These are phyloP conservation scores for Cadophora luteo-olivacea DNA, from an alignment of 2,329 filamentous ascomycete species.

Conservation along the genomic window DNA sequence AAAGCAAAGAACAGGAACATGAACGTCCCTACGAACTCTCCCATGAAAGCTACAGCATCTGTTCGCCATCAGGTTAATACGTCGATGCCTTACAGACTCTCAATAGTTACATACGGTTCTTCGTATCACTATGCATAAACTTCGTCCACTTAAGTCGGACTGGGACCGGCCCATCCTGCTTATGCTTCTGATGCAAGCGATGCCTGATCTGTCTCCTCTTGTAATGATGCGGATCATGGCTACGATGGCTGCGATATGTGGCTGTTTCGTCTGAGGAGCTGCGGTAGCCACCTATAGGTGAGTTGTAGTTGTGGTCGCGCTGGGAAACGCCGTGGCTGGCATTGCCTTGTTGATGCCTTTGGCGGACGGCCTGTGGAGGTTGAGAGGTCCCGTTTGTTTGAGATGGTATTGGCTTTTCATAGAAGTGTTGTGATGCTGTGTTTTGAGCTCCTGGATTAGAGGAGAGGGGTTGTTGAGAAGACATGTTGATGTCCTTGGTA, in stretches of 20 bases:
- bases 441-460: not conserved
- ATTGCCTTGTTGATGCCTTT: conserved; percentile 17
- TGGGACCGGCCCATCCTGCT: conserved; percentile 19
- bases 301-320: conserved; percentile 15
- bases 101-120: conserved; percentile 46
- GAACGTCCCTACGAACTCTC: conserved; percentile 45
- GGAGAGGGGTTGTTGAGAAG: not conserved
- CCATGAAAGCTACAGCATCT: conserved; percentile 40
- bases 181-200: conserved; percentile 19
- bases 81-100: not conserved
- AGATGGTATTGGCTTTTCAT: not conserved
- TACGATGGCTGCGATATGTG: conserved; percentile 10
- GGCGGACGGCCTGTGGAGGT: not conserved
- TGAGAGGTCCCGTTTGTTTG: not conserved
- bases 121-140: conserved; percentile 55
- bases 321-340: conserved; percentile 10
- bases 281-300: conserved; percentile 10
- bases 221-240: not conserved
- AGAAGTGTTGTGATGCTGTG: conserved; percentile 2
- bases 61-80: not conserved
- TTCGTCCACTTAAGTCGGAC: conserved; percentile 44
- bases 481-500: not conserved
- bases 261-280: conserved; percentile 11
- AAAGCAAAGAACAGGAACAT: conserved; percentile 47
- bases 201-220: conserved; percentile 11